Evolutionary conservation across 1,284 basidiomycete genomes (phyloP), one percentile per base, ranked within the genome.

Genomic region (Athelia psychrophila): DNA sequence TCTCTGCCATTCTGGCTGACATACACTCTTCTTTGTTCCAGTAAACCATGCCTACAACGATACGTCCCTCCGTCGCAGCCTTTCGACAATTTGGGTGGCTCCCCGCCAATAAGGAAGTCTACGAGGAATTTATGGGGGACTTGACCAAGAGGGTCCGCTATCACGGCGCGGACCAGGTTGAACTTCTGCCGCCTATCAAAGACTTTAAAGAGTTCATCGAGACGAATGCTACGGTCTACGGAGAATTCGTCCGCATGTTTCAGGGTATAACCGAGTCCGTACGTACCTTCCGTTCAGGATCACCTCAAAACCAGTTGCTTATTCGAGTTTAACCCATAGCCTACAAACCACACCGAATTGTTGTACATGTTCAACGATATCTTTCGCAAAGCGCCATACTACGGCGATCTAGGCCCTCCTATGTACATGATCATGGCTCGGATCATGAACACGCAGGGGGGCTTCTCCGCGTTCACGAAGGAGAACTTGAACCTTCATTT

Each of bases 181-280:
- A 23, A 18, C 25, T 46, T 22, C 38, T 42, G 9, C 38, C 45
- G 13, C 4, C 67, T 15, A 51, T 74, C 24, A 48, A 64, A 40
- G 66, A 70, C 49, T 71, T 74, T 60, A 60, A 69, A 51, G 61
- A 66, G 23, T 54, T 63, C 47, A 67, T 73, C 18, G 65, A 73
- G 53, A 60, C 56, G 22, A 64, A 71, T 51, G 61, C 69, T 6
- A 56, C 65, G 22, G 58, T 74, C 18, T 67, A 57, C 46, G 68
- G 68, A 63, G 62, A 71, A n/a, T 71, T 74, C 57, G 48, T 56
- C 16, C 49, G 56, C 25, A 73, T 73, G 70, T 71, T 73, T 51
- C 59, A 69, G 20, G 38, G 42, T 38, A 40, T 25, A 19, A 46
- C 53, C n/a, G 50, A 52, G 23, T 18, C 18, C 20, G 50, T 49